These are phyloP conservation scores for Spizellomyces sp. DNA, from an alignment of 192 early-diverging fungal genomes.

Conservation along the genomic window DNA sequence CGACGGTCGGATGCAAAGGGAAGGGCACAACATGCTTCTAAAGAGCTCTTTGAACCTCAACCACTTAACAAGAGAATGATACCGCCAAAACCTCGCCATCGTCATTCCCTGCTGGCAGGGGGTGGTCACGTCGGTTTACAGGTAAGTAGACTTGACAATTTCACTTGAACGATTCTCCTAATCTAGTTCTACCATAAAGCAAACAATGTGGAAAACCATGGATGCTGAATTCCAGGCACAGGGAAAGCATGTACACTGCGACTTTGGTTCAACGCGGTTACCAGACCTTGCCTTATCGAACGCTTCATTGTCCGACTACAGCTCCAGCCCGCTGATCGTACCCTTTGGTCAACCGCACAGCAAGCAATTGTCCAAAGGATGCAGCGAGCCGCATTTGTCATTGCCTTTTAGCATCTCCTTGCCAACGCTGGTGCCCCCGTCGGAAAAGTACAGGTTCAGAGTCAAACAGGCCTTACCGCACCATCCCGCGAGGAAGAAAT, in stretches of 20 bases:
- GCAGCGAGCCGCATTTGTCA: background rate
- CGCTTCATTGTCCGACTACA: background rate
- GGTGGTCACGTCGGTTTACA: background rate
- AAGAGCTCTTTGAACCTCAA: background rate
- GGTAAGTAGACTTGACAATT: background rate
- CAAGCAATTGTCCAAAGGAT: background rate
- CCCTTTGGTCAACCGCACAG: background rate
- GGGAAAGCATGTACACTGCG: background rate
- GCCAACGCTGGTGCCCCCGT: background rate
- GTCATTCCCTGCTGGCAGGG: background rate
- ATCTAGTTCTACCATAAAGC: background rate
- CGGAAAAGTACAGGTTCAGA: background rate
- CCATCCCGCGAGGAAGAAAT: background rate
- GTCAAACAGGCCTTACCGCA: background rate
- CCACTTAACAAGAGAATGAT: too few relatives aligned
- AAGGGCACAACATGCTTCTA: background rate
- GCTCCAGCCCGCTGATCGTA: background rate
- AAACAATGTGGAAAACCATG: conserved; percentile 10
- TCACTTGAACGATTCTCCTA: background rate
- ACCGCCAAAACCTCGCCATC: too few relatives aligned
- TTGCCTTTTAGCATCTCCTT: background rate
- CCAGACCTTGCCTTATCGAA: background rate
- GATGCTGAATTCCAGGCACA: conserved; percentile 21
- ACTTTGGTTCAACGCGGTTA: background rate
- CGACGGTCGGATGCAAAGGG: background rate